Evolutionary conservation across 2,329 filamentous ascomycete genomes (phyloP).

Genomic region (Penicillium sp.): DNA sequence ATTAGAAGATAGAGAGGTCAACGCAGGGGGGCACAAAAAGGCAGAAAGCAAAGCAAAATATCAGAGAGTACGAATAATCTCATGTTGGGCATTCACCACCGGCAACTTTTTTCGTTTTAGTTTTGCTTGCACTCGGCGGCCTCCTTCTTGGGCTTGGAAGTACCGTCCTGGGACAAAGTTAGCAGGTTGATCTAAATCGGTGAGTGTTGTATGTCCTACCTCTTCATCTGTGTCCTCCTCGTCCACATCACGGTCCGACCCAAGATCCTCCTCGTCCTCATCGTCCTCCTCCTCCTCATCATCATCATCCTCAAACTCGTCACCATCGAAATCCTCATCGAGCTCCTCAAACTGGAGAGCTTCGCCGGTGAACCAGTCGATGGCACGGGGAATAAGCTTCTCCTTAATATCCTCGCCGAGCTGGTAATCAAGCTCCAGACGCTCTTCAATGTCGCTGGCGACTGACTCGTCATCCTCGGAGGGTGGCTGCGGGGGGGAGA

Average conservation of each 20-base stretch:
- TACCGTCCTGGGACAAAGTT: slow-evolving; percentile 58
- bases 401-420: slow-evolving; percentile 99
- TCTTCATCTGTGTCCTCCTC: slow-evolving; percentile 56
- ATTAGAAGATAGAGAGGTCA: slow-evolving; percentile 19
- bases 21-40: slow-evolving; percentile 7
- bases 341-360: slow-evolving; percentile 93
- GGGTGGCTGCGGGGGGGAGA: slow-evolving; percentile 84
- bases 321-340: slow-evolving; percentile 73
- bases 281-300: slow-evolving; percentile 87
- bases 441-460: slow-evolving; percentile 87
- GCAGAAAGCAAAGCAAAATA: slow-evolving; percentile 22
- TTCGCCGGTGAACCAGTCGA: slow-evolving; percentile 99
- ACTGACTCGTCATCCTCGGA: slow-evolving; percentile 60
- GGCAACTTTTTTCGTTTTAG: slow-evolving; percentile 44
- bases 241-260: slow-evolving; percentile 49
- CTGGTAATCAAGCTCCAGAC: slow-evolving; percentile 91
- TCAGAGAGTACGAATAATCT: slow-evolving; percentile 29
- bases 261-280: slow-evolving; percentile 68
- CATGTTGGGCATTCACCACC: slow-evolving; percentile 23
- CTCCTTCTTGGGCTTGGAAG: slow-evolving; percentile 85
- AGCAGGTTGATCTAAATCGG: slow-evolving; percentile 14
- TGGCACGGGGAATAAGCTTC: slow-evolving; percentile 95
- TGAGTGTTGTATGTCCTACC: slow-evolving; percentile 26
- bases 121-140: slow-evolving; percentile 94
- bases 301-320: slow-evolving; percentile 79